A percentile compares a stretch with the other conserved stretches of the same genome.
phyloP scores from a whole-genome alignment of 768 basidiomycete genomes.

The Fomitopsis serialis region DNA sequence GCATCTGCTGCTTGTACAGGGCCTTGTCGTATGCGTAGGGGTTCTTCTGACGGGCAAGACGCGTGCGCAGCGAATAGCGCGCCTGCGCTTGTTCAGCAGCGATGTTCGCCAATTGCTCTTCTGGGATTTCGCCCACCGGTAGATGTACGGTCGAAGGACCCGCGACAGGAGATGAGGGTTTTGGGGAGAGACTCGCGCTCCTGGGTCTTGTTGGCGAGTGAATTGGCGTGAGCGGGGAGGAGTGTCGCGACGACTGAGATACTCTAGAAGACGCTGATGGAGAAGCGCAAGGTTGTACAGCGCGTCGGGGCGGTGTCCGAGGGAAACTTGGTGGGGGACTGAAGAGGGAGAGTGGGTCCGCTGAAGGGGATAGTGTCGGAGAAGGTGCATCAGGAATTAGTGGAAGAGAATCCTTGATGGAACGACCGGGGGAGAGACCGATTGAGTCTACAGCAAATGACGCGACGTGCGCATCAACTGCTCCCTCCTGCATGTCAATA shows the following conservation, averaged over 20 bases:
- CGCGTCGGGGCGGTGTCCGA: not conserved
- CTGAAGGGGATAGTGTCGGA: slow-evolving; percentile 5
- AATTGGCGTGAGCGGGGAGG: slow-evolving; percentile 10
- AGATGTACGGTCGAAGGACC: not conserved
- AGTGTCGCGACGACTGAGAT: not conserved
- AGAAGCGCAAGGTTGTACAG: not conserved
- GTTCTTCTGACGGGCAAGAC: slow-evolving; percentile 49
- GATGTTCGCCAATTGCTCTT: not conserved
- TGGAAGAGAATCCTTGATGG: not conserved
- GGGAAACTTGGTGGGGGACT: slow-evolving; percentile 1
- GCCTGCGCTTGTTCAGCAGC: slow-evolving; percentile 3
- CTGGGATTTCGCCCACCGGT: not conserved
- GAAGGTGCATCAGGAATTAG: not conserved
- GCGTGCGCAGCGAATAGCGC: slow-evolving; percentile 51
- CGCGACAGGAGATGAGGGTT: not conserved
- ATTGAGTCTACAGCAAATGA: not conserved
- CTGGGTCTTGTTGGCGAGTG: slow-evolving; percentile 1
- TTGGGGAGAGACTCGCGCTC: not conserved
- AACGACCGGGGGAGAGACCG: not conserved
- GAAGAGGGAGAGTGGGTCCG: slow-evolving; percentile 10
- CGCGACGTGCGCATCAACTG: not conserved
- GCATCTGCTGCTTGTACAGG: slow-evolving; percentile 47
- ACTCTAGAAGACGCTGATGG: not conserved
- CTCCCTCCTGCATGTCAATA: not conserved
- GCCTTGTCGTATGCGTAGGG: slow-evolving; percentile 57